These are phyloP conservation scores for Curvularia hawaiiensis DNA, from an alignment of 2,329 filamentous ascomycete genomes.

Conservation along the genomic window DNA sequence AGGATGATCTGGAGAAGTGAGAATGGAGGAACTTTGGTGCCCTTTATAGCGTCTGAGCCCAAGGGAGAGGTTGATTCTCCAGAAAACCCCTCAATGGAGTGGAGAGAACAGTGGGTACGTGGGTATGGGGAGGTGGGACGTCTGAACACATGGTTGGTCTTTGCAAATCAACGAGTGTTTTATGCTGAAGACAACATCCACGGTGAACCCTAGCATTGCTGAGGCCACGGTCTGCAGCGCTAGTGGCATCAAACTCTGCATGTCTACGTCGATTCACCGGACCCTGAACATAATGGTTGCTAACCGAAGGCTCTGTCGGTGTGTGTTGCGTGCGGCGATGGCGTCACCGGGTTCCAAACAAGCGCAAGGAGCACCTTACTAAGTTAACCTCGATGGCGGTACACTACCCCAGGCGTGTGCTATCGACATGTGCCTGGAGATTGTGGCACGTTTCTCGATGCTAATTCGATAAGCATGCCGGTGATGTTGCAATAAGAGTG, in stretches of 20 bases:
- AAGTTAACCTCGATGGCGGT: conserved; percentile 12
- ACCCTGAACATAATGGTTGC: conserved; percentile 24
- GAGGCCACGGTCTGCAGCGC: conserved; percentile 3
- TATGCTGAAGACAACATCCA: conserved; percentile 23
- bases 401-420: conserved; percentile 9
- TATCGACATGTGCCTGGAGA: conserved; percentile 21
- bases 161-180: conserved; percentile 21
- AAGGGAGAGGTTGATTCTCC: conserved; percentile 18
- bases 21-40: conserved; percentile 14
- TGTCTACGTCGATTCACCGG: conserved; percentile 24
- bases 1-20: background rate
- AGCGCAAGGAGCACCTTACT: conserved; percentile 11
- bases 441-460: conserved; percentile 30
- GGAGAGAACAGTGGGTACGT: conserved; percentile 37
- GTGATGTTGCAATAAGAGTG: conserved; percentile 31
- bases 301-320: conserved; percentile 18
- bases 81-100: conserved; percentile 22
- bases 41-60: conserved; percentile 21
- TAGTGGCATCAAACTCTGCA: conserved; percentile 17
- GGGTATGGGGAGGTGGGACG: conserved; percentile 33
- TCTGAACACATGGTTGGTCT: conserved; percentile 21
- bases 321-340: conserved; percentile 21
- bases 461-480: conserved; percentile 24
- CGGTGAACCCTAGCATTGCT: conserved; percentile 6
- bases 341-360: conserved; percentile 25